A percentile compares a stretch with the other conserved stretches of the same genome.
phyloP scores from a whole-genome alignment of 2,329 filamentous ascomycete species.

The Bipolaris cookei region DNA sequence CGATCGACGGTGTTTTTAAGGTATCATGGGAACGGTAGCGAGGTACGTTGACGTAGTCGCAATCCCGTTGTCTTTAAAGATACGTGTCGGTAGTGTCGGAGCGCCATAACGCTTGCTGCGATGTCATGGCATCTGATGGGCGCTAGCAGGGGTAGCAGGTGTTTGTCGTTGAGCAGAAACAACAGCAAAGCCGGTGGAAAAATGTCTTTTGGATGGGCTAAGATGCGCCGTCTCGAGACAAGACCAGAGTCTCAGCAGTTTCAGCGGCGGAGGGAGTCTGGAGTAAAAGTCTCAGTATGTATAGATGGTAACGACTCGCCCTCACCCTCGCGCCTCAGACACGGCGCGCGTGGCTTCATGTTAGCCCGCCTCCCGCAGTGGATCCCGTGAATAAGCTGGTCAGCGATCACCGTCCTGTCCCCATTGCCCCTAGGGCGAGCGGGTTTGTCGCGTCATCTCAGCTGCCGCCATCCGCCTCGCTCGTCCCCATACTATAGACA shows the following conservation, averaged over 20 bases:
- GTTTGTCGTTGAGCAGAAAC: slow-evolving; percentile 9
- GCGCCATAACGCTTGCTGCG: neutral
- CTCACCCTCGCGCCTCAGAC: too few relatives aligned
- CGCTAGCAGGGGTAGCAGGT: neutral
- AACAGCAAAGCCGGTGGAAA: slow-evolving; percentile 3
- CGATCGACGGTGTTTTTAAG: slow-evolving; percentile 2
- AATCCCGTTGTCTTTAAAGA: neutral
- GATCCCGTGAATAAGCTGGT: slow-evolving; percentile 19
- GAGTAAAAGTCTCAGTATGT: neutral
- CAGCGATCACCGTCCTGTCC: slow-evolving; percentile 14
- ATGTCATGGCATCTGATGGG: neutral
- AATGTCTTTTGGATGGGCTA: slow-evolving; percentile 11
- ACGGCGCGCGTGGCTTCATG: slow-evolving; percentile 1
- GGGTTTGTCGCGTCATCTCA: slow-evolving; percentile 15
- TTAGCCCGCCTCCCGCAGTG: slow-evolving; percentile 5
- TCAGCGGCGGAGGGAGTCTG: slow-evolving; percentile 11
- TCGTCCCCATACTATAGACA: neutral
- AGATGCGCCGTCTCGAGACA: slow-evolving; percentile 9
- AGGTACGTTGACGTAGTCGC: neutral
- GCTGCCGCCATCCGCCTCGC: slow-evolving; percentile 20
- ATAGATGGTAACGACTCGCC: too few relatives aligned
- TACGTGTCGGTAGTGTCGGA: neutral
- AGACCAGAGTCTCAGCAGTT: slow-evolving; percentile 17
- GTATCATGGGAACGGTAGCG: slow-evolving; percentile 6
- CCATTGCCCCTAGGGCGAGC: neutral